phyloP scores from a whole-genome alignment of 2,329 filamentous ascomycete species.

The Myotisia sp. region DNA sequence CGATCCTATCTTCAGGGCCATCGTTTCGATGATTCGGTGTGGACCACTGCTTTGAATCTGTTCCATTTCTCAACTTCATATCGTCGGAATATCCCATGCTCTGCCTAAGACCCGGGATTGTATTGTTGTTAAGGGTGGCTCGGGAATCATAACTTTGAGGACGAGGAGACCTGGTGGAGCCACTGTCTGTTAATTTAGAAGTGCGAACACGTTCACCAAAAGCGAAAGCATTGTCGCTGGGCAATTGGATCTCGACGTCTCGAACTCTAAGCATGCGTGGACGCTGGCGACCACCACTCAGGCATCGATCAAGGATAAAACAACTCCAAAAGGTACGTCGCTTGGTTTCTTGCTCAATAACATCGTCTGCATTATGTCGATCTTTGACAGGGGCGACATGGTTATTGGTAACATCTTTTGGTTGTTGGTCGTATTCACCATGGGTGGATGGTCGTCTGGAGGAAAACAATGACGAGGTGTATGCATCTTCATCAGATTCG shows the following conservation, averaged over 20 bases:
- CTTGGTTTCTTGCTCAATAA: conserved; percentile 40
- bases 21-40: conserved; percentile 27
- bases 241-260: conserved; percentile 41
- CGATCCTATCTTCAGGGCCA: conserved; percentile 30
- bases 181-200: conserved; percentile 33
- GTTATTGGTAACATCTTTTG: conserved; percentile 25
- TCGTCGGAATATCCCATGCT: conserved; percentile 25
- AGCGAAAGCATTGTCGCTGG: conserved; percentile 42
- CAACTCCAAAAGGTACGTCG: conserved; percentile 46
- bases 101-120: conserved; percentile 29
- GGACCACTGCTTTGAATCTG: conserved; percentile 27
- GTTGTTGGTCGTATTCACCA: conserved; percentile 18
- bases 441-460: conserved; percentile 4
- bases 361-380: conserved; percentile 28
- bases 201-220: conserved; percentile 42
- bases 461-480: conserved; percentile 3
- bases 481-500: conserved; percentile 33
- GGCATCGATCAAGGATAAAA: conserved; percentile 42
- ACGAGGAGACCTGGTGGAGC: conserved; percentile 17
- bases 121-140: conserved; percentile 10
- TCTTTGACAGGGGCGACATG: too few species aligned
- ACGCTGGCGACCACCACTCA: conserved; percentile 41
- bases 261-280: conserved; percentile 39
- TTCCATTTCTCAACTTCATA: conserved; percentile 25
- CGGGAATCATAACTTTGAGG: conserved; percentile 29